Conservation (phyloP, 306 rosid species). For the Vigna unguiculata region DNA sequence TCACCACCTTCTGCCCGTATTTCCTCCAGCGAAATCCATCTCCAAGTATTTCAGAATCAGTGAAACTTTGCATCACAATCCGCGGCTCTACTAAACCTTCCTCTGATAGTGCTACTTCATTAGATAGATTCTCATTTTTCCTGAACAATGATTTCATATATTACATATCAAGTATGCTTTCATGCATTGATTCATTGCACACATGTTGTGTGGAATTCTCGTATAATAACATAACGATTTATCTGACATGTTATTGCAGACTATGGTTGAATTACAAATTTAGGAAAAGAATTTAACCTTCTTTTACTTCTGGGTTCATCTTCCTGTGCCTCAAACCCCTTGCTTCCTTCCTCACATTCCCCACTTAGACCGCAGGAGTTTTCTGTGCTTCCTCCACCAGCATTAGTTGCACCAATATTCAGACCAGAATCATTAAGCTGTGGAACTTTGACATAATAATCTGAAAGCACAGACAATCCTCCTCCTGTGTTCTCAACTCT, state of each 20-base stretch:
- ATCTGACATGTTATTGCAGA: slow-evolving; percentile 9
- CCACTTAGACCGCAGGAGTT: slow-evolving; percentile 70
- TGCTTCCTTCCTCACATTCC: slow-evolving; percentile 79
- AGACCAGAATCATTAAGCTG: slow-evolving; percentile 49
- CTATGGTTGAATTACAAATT: neutral
- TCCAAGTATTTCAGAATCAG: slow-evolving; percentile 66
- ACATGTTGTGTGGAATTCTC: neutral
- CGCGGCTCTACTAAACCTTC: slow-evolving; percentile 67
- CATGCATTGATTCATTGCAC: too few species aligned
- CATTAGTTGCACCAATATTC: slow-evolving; percentile 38
- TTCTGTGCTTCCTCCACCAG: slow-evolving; percentile 58
- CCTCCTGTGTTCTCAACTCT: slow-evolving; percentile 59
- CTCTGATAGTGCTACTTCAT: slow-evolving; percentile 62
- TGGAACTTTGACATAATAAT: slow-evolving; percentile 53
- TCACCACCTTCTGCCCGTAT: slow-evolving; percentile 96
- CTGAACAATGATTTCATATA: slow-evolving; percentile 49
- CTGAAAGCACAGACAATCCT: slow-evolving; percentile 41
- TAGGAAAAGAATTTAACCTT: slow-evolving; percentile 54
- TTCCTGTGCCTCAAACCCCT: slow-evolving; percentile 60
- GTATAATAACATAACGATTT: slow-evolving; percentile 2
- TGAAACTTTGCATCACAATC: slow-evolving; percentile 64
- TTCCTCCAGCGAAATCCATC: slow-evolving; percentile 98
- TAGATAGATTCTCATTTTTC: slow-evolving; percentile 65
- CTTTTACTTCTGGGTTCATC: slow-evolving; percentile 69
- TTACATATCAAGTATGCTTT: too few species aligned